Percentiles rank a stretch among this genome's conserved stretches.
phyloP scores from a whole-genome alignment of 2,329 filamentous ascomycete genomes.

The Neonectria neomacrospora region DNA sequence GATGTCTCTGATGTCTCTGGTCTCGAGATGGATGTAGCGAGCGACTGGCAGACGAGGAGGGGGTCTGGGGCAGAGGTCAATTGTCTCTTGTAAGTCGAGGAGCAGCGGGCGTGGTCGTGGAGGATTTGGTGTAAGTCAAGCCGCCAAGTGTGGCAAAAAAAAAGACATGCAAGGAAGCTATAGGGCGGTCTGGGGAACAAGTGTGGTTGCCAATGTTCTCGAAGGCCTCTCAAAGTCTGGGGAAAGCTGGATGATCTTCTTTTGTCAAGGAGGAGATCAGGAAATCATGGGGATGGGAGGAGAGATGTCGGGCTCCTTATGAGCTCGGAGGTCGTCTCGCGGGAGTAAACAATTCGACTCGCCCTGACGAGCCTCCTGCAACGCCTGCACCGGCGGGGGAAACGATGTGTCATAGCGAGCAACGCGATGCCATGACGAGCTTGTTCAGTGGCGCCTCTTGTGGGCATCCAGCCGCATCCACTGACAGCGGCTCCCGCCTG shows the following conservation, averaged over 20 bases:
- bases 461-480: slow-evolving; percentile 35
- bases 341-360: slow-evolving; percentile 43
- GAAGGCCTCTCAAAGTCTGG: slow-evolving; percentile 21
- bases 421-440: slow-evolving; percentile 43
- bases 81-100: slow-evolving; percentile 12
- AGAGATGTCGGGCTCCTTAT: slow-evolving; percentile 29
- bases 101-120: slow-evolving; percentile 11
- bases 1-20: slow-evolving; percentile 11
- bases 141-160: slow-evolving; percentile 11
- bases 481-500: slow-evolving; percentile 40
- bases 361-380: slow-evolving; percentile 32
- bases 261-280: slow-evolving; percentile 24
- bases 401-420: slow-evolving; percentile 46
- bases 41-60: slow-evolving; percentile 19
- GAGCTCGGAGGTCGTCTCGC: slow-evolving; percentile 33
- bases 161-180: slow-evolving; percentile 13
- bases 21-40: slow-evolving; percentile 26
- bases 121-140: slow-evolving; percentile 15
- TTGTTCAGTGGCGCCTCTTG: slow-evolving; percentile 43
- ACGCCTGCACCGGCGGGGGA: slow-evolving; percentile 32
- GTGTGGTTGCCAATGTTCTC: slow-evolving; percentile 10
- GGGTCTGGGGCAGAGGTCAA: slow-evolving; percentile 3
- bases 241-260: slow-evolving; percentile 23
- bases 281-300: slow-evolving; percentile 34
- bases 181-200: slow-evolving; percentile 20